Conservation (phyloP, 345 rosid species). For the Salix koriyanagi region DNA sequence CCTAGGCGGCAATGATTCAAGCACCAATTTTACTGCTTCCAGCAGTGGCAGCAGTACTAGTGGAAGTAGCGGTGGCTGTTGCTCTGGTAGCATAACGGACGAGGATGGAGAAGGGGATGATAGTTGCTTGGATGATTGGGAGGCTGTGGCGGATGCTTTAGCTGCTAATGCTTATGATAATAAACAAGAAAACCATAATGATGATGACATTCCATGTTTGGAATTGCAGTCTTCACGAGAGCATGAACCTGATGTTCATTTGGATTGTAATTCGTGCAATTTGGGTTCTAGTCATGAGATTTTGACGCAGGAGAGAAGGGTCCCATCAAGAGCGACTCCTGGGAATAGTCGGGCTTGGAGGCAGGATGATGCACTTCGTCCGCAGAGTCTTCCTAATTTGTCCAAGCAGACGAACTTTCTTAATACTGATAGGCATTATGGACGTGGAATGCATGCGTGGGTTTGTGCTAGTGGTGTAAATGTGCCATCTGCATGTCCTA, state of each 20-base stretch:
- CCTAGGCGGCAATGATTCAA: slow-evolving; percentile 36
- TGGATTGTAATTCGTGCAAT: slow-evolving; percentile 18
- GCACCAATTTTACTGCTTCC: slow-evolving; percentile 45
- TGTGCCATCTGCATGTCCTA: slow-evolving; percentile 36
- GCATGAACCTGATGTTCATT: slow-evolving; percentile 19
- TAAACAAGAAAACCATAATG: slow-evolving; percentile 28
- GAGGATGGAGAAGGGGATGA: slow-evolving; percentile 67
- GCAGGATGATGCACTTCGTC: slow-evolving; percentile 70
- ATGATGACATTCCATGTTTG: slow-evolving; percentile 24
- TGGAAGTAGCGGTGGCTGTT: slow-evolving; percentile 72
- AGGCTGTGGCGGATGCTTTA: slow-evolving; percentile 89
- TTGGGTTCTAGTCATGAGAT: slow-evolving; percentile 25
- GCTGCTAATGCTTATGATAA: slow-evolving; percentile 52
- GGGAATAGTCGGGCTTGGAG: slow-evolving; percentile 70
- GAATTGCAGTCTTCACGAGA: slow-evolving; percentile 20
- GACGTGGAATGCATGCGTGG: slow-evolving; percentile 46
- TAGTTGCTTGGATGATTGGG: slow-evolving; percentile 93
- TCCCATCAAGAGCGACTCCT: slow-evolving; percentile 28
- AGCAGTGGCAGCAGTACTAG: slow-evolving; percentile 43
- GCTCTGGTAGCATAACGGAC: slow-evolving; percentile 78
- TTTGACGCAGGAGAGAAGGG: slow-evolving; percentile 27
- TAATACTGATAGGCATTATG: slow-evolving; percentile 35
- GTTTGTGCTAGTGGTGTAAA: slow-evolving; percentile 22
- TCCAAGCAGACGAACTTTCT: slow-evolving; percentile 64
- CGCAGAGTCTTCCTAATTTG: slow-evolving; percentile 76